Base-by-base conservation (phyloP, 1,284 basidiomycete genomes). In the Ceratobasidium theobromae region DNA sequence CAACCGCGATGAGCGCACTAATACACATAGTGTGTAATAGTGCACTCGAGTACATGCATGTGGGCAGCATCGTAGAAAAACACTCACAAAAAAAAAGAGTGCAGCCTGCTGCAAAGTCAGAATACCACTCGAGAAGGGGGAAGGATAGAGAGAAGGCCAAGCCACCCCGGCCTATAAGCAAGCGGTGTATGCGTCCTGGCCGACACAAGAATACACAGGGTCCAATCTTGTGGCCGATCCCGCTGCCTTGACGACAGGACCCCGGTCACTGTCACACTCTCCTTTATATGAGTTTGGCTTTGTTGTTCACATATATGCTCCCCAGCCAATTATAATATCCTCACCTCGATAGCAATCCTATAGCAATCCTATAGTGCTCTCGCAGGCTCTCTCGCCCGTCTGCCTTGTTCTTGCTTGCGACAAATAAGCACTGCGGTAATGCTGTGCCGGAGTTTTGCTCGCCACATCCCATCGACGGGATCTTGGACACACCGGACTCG, bases 81-180 rank as follows among this genome's bases (percentile, higher is more conserved):
- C 27, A 65, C 60, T 65, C 41, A 65, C 60, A 65, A 32, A 33
- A 65, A 65, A 28, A 52, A 45, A 60, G 53, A 30, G n/a, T 14
- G 60, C 60, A 65, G 60, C 60, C 38, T 51, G 60, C 60, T 65
- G 60, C 49, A 40, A 53, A 28, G 46, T 32, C 27, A 12, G 18
- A 30, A 18, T 32, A 38, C 38, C 27, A 33, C 41, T 40, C 18
- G 48, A 28, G 57, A 38, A 30, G 58, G 4, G 58, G 38, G 28
- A 32, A 49, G 38, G 60, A 64, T 27, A 49, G 46, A 30, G 60
- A 48, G 23, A 52, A 28, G 38, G 28, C 27, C 23, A 38, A 46
- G 23, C 48, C 23, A n/a, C 60, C 25, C 18, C 18, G 27, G 49
- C 60, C 46, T 43, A 65, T 65, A 65, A 65, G 38, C 5, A 51